phyloP scores from a whole-genome alignment of 257 asterid species.

The Solanum rostratum region DNA sequence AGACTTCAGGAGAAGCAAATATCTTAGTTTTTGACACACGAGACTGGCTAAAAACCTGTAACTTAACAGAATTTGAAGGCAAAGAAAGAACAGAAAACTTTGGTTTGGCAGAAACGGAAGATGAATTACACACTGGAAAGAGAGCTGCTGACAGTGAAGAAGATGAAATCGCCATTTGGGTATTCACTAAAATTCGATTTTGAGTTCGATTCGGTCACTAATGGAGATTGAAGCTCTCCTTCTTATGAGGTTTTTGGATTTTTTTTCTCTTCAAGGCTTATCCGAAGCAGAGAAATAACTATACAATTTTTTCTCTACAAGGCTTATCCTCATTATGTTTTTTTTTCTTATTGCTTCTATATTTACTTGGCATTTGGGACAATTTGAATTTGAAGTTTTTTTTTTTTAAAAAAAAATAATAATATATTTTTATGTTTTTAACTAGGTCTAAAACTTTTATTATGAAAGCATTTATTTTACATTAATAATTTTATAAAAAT shows the following conservation, averaged over 20 bases:
- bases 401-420: too few species aligned
- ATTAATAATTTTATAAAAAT: too few species aligned
- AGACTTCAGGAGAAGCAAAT: constrained; percentile 53
- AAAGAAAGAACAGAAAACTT: constrained; percentile 25
- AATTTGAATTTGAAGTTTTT: background rate
- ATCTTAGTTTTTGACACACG: constrained; percentile 28
- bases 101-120: constrained; percentile 29
- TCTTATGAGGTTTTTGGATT: background rate
- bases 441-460: too few species aligned
- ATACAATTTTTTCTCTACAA: background rate
- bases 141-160: constrained; percentile 31
- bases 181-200: background rate
- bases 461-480: too few species aligned
- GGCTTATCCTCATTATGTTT: background rate
- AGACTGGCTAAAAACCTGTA: constrained; percentile 25
- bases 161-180: constrained; percentile 39
- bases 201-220: background rate
- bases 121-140: constrained; percentile 32
- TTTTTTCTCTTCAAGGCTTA: background rate
- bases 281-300: background rate
- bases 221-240: background rate
- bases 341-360: background rate
- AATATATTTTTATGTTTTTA: too few species aligned
- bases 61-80: constrained; percentile 20
- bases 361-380: background rate